Base-by-base conservation (phyloP, 1,284 basidiomycete species). In the Malassezia psittaci region DNA sequence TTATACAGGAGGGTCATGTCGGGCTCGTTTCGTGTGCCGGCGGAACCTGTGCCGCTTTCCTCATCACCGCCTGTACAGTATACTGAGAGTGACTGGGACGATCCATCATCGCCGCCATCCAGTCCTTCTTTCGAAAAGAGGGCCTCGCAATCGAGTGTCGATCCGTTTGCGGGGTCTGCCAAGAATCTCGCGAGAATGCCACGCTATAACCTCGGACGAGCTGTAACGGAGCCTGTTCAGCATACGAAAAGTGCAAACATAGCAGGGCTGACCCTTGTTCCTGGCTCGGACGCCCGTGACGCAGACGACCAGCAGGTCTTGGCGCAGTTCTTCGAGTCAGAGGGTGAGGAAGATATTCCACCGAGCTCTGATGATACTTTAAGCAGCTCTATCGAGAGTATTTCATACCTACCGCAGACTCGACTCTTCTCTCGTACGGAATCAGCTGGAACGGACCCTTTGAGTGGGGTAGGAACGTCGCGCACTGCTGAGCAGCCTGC, bases 381-480 rank as follows among this genome's bases (percentile, higher is more conserved):
- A 8, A 29, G 38, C 18, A 10, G 39, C 13, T 24, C 34, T 16
- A 29, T 7, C n/a, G 19, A 51, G 36, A 21, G 33, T 13, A 24
- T 42, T n/a, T 33, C 43, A n/a, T 21, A 38, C 13, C 46, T 38
- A 0, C 29, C 43, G 3, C 42, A 35, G 18, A 48, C 41, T 18
- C 51, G 59, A 19, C 32, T 45, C 6, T 63, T 58, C 32, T 21
- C 35, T 21, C 56, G 59, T 11, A 61, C 59, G 6, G 51, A 57
- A n/a, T 57, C 59, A 15, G 55, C 58, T 1, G 47, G 44, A 46
- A 57, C 51, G 7, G 61, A 63, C 40, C 61, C 61, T 18, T 53
- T 63, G 9, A 57, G 61, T 29, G 61, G 59, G 7, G 15, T 44
- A 1, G 57, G 48, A 18, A 21, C 29, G 8, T 43, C 15, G 42